phyloP scores from a whole-genome alignment of 768 basidiomycete genomes.

The Rubroboletus pulcherrimus region DNA sequence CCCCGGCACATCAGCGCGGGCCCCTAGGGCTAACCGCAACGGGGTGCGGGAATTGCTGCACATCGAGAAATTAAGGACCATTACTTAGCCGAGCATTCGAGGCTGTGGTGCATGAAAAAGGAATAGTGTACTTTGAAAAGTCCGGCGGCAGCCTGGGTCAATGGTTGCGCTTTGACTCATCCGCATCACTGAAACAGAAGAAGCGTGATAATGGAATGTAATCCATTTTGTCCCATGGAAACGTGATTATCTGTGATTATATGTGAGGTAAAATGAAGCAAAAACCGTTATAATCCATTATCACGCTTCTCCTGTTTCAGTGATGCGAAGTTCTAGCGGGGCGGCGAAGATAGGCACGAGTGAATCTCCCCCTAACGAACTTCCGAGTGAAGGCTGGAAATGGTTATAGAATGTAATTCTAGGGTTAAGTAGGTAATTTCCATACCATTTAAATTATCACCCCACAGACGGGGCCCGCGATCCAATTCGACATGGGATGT shows the following conservation, averaged over 20 bases:
- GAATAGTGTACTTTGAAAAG: too few species aligned
- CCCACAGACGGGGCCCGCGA: not conserved
- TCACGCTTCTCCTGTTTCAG: too few species aligned
- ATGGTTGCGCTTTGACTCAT: not conserved
- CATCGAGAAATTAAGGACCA: not conserved
- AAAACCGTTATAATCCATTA: too few species aligned
- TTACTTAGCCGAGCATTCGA: too few species aligned
- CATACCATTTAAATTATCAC: not conserved
- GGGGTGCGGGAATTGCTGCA: not conserved
- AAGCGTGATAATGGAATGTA: too few species aligned
- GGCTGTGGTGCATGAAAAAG: too few species aligned
- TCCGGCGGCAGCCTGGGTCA: too few species aligned
- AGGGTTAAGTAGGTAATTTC: not conserved
- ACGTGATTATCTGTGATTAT: too few species aligned
- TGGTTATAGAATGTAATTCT: not conserved
- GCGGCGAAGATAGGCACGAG: not conserved
- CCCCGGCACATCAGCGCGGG: not conserved
- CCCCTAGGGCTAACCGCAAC: not conserved
- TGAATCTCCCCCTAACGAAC: not conserved
- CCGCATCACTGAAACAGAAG: too few species aligned
- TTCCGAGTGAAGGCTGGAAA: not conserved
- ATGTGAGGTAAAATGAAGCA: too few species aligned
- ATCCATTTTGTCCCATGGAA: too few species aligned
- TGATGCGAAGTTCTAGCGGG: not conserved
- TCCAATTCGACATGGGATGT: not conserved